phyloP scores from a whole-genome alignment of 2,329 filamentous ascomycete species.

The Calonectria montana region DNA sequence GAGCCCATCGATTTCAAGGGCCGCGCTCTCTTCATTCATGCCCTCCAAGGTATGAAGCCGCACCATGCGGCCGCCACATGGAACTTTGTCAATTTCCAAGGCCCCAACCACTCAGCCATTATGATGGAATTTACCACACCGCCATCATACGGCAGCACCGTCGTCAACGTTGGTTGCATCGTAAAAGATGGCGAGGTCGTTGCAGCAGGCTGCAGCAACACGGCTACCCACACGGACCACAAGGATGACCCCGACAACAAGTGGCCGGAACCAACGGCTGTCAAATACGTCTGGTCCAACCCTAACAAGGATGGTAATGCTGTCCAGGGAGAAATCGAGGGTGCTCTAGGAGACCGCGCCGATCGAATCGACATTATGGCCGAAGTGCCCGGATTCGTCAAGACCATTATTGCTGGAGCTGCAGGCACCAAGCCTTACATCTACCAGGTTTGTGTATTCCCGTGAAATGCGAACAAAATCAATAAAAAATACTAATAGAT shows the following conservation, averaged over 20 bases:
- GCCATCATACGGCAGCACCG: constrained; percentile 87
- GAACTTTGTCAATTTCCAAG: constrained; percentile 95
- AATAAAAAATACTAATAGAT: constrained; percentile 25
- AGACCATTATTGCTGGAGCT: constrained; percentile 88
- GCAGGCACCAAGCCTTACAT: constrained; percentile 97
- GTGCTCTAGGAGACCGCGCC: constrained; percentile 73
- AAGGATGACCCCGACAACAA: constrained; percentile 81
- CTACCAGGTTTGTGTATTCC: constrained; percentile 77
- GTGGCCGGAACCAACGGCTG: constrained; percentile 86
- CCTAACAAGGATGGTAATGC: constrained; percentile 80
- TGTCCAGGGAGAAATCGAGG: constrained; percentile 76
- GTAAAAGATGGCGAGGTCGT: constrained; percentile 84
- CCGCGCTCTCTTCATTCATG: constrained; percentile 81
- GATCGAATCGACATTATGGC: constrained; percentile 94
- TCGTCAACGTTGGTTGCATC: constrained; percentile 87
- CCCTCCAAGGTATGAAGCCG: constrained; percentile 98
- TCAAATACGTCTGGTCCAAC: constrained; percentile 83
- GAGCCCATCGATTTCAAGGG: constrained; percentile 86
- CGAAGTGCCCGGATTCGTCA: constrained; percentile 94
- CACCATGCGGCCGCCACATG: constrained; percentile 93
- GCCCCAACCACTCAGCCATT: constrained; percentile 84
- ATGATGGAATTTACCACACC: constrained; percentile 98
- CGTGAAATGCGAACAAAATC: constrained; percentile 1
- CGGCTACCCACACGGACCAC: constrained; percentile 76
- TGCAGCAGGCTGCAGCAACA: constrained; percentile 74